Base-by-base conservation (phyloP, 176 grass and related monocot species). In the Zea mays region DNA sequence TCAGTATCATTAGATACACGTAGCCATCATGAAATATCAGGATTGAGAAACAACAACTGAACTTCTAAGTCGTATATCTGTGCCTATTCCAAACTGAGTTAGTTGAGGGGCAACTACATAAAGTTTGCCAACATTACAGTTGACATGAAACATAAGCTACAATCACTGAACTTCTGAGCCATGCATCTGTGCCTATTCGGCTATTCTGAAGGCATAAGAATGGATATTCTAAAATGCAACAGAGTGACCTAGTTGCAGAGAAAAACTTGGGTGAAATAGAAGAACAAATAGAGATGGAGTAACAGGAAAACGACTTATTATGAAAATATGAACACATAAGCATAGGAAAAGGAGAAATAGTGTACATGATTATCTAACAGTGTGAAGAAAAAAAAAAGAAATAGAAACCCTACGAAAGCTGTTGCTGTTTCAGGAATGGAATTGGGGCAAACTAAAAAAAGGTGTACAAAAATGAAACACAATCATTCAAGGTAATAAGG, bases 1-100 rank as follows among this genome's bases (percentile, higher is more conserved):
- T 81, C 64, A 70, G 36, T 49, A 81, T 81, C 65, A 34, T 57
- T 88, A 48, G 47, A 77, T 76, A 76, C 47, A 58, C 5, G 42
- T 27, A 59, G 39, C 61, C 17, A 73, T 85, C 43, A 17, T 7
- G 73, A 67, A 74, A 82, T 80, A 80, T 48, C 65, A 66, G 34
- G 40, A 79, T 27, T 56, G 17, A 56, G 54, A 56, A 56, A 56
- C 54, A n/a, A 19, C 7, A 15, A 54, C 15, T 17, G 50, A 54
- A 54, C 51, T 17, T 15, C 16, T 54, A 54, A 54, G 16, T 6
- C 5, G 2, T 54, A 54, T n/a, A 6, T 55, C 16, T 52, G 15
- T 55, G 52, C 7, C 51, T 55, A 19, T 55, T 55, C 52, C 52
- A n/a, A 55, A 55, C 52, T 55, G 54, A 20, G 54, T 56, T 56